These are phyloP conservation scores for Flaveria ramosissima DNA, from an alignment of 129 eudicot genomes.

Conservation along the genomic window DNA sequence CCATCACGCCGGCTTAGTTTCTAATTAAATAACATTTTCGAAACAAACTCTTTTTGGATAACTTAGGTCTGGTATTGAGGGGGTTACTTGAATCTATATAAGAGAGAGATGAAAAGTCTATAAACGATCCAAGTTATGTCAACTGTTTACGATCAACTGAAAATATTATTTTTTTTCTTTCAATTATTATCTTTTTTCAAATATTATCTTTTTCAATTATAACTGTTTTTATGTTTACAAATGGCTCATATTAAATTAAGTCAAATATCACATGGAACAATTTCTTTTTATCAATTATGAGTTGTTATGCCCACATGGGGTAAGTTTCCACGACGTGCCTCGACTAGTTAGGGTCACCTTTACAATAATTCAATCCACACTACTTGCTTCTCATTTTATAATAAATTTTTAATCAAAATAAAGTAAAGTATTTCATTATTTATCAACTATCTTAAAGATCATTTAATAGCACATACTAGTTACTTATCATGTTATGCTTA, in stretches of 20 bases:
- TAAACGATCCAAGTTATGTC: neutral
- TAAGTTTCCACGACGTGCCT: constrained; percentile 18
- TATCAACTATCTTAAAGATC: neutral
- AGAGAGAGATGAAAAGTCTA: too few relatives aligned
- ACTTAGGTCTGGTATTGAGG: too few relatives aligned
- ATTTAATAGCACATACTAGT: neutral
- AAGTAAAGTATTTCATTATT: neutral
- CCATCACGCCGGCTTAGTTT: too few relatives aligned
- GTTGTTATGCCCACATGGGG: constrained; percentile 31
- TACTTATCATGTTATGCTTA: neutral
- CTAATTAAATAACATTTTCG: too few relatives aligned
- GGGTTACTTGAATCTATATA: too few relatives aligned
- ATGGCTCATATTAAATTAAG: neutral
- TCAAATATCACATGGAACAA: constrained; percentile 1
- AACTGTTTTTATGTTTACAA: neutral
- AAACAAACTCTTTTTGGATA: neutral
- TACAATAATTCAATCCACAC: constrained; percentile 11
- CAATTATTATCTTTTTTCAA: neutral
- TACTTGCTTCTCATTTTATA: constrained; percentile 9
- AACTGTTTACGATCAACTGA: neutral
- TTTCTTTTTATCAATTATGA: neutral
- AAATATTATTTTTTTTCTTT: neutral
- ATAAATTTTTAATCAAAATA: neutral
- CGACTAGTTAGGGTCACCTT: neutral
- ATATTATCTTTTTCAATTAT: too few relatives aligned